A percentile compares a stretch with the other conserved stretches of the same genome.
These are phyloP conservation scores for Hansenula lynferdii DNA, from an alignment of 1,139 yeast species.

Conservation along the genomic window DNA sequence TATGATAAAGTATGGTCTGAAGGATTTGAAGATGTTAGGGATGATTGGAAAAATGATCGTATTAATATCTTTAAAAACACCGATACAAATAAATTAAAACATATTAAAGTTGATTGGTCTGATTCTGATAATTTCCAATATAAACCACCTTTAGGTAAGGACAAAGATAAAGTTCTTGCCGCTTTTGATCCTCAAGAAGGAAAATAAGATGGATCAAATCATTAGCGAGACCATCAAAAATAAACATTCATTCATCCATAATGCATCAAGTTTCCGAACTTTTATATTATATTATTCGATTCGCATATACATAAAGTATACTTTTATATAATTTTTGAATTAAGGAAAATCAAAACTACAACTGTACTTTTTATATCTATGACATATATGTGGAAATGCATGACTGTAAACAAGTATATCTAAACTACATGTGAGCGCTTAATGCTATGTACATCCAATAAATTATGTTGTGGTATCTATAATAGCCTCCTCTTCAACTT, in stretches of 20 bases:
- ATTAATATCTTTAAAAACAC: slow-evolving; percentile 67
- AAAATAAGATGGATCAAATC: not conserved
- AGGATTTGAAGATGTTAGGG: slow-evolving; percentile 71
- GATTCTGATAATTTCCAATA: slow-evolving; percentile 48
- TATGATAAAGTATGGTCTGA: slow-evolving; percentile 72
- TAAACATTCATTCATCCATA: not conserved
- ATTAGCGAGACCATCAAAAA: not conserved
- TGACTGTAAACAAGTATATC: too few species aligned
- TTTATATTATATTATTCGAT: not conserved
- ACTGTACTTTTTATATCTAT: too few species aligned
- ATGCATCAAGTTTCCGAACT: too few species aligned
- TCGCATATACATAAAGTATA: not conserved
- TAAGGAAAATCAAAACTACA: too few species aligned
- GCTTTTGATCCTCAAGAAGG: slow-evolving; percentile 23
- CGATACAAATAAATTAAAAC: slow-evolving; percentile 43
- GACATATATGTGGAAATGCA: too few species aligned
- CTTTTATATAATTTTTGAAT: too few species aligned
- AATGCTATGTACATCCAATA: too few species aligned
- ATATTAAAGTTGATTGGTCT: slow-evolving; percentile 61
- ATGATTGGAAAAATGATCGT: slow-evolving; percentile 65
- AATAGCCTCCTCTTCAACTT: slow-evolving; percentile 10
- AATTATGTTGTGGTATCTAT: too few species aligned
- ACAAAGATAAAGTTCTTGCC: slow-evolving; percentile 23
- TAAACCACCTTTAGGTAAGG: slow-evolving; percentile 20
- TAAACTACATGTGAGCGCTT: too few species aligned